These are phyloP conservation scores for Monilinia laxa DNA, from an alignment of 2,329 filamentous ascomycete genomes.

Conservation along the genomic window DNA sequence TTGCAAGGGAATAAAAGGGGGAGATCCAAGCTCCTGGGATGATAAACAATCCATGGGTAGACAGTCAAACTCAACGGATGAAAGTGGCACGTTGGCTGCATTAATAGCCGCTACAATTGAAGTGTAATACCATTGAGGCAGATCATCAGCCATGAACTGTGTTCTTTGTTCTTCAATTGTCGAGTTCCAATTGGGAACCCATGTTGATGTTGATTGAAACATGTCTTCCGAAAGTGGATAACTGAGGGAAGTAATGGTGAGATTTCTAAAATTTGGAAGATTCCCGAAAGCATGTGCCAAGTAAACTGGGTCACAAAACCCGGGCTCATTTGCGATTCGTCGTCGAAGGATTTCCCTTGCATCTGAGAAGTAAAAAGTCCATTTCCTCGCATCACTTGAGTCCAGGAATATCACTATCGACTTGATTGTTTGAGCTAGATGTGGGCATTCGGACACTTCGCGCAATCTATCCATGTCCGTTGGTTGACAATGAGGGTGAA, in stretches of 20 bases:
- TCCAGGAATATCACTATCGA: constrained; percentile 20
- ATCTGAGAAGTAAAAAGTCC: constrained; percentile 23
- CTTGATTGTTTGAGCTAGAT: constrained; percentile 20
- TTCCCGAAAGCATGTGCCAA: constrained; percentile 9
- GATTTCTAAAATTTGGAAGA: constrained; percentile 6
- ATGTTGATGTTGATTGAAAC: constrained; percentile 15
- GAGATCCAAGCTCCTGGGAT: constrained; percentile 10
- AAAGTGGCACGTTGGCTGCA: constrained; percentile 7
- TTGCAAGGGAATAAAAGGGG: constrained; percentile 16
- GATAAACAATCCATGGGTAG: constrained; percentile 21
- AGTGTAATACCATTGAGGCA: constrained; percentile 24
- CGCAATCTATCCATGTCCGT: constrained; percentile 17
- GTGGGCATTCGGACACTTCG: constrained; percentile 4
- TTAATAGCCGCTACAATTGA: constrained; percentile 19
- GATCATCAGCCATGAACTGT: constrained; percentile 21
- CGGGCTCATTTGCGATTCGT: constrained; percentile 14
- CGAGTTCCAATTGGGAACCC: constrained; percentile 20
- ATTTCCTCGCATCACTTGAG: constrained; percentile 20
- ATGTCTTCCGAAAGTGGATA: constrained; percentile 14
- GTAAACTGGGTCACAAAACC: constrained; percentile 10
- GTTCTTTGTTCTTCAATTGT: constrained; percentile 17
- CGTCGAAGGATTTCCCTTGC: constrained; percentile 19
- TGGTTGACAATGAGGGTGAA: constrained; percentile 20
- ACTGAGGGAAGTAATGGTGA: constrained; percentile 13
- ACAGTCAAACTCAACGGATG: constrained; percentile 15